Conservation (phyloP, 116 monocot species). For the Phalaenopsis hybrid region DNA sequence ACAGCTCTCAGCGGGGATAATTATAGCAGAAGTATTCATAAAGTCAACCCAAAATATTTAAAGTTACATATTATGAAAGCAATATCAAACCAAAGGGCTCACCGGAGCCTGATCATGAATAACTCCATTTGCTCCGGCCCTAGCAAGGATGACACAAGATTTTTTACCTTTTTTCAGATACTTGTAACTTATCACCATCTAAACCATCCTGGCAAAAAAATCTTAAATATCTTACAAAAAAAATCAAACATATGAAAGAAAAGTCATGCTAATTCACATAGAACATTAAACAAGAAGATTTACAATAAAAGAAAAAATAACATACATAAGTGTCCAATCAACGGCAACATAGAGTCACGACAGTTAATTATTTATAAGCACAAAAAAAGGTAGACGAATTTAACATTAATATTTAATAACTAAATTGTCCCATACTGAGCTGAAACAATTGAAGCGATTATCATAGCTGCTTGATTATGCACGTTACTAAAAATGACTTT, state of each 20-base stretch:
- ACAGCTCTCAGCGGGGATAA: neutral
- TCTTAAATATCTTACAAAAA: neutral
- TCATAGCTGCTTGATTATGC: no score
- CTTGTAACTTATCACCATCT: conserved; percentile 55
- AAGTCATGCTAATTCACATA: neutral
- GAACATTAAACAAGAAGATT: neutral
- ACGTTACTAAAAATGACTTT: no score
- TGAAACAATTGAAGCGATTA: no score
- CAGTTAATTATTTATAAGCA: no score
- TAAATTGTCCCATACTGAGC: no score
- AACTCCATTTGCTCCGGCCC: conserved; percentile 68
- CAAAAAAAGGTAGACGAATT: no score
- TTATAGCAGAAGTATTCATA: neutral
- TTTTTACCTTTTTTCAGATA: conserved; percentile 63
- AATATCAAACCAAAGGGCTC: neutral
- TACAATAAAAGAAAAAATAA: neutral
- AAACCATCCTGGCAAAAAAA: conserved; percentile 47
- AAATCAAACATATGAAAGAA: neutral
- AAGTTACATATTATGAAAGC: neutral
- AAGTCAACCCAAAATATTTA: neutral
- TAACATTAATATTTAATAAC: no score
- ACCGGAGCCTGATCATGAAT: conserved; percentile 58
- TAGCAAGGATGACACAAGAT: conserved; percentile 68
- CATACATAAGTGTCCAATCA: neutral
- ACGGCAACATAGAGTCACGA: no score